phyloP scores from a whole-genome alignment of 345 rosid species.

The Salix caprea region DNA sequence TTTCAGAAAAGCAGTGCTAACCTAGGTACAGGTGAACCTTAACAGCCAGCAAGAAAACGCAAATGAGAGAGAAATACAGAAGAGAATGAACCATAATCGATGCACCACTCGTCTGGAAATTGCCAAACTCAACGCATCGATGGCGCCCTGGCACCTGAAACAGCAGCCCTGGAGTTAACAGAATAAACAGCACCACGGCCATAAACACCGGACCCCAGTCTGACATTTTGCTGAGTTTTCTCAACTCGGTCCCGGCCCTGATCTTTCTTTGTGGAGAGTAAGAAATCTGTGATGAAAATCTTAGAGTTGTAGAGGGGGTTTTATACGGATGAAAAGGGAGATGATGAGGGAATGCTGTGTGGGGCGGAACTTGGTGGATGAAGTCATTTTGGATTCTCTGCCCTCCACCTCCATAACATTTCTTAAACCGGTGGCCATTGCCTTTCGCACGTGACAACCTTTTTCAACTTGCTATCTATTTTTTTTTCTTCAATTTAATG shows the following conservation, averaged over 20 bases:
- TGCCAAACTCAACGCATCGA: slow-evolving; percentile 46
- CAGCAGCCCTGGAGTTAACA: slow-evolving; percentile 51
- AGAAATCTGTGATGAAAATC: not conserved
- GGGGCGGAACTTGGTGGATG: slow-evolving; percentile 10
- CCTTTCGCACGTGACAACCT: not conserved
- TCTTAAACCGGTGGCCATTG: not conserved
- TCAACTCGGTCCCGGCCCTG: not conserved
- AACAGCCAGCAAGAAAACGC: slow-evolving; percentile 48
- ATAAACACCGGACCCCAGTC: slow-evolving; percentile 64
- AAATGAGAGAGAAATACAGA: slow-evolving; percentile 50
- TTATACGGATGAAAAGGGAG: not conserved
- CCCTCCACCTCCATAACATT: not conserved
- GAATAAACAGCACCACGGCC: slow-evolving; percentile 45
- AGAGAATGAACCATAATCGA: slow-evolving; percentile 47
- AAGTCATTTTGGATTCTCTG: slow-evolving; percentile 17
- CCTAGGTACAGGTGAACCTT: slow-evolving; percentile 49
- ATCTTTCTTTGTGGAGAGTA: not conserved
- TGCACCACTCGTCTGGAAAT: slow-evolving; percentile 52
- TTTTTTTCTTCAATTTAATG: not conserved
- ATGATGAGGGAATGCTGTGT: not conserved
- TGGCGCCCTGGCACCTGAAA: slow-evolving; percentile 53
- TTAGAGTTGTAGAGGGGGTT: not conserved
- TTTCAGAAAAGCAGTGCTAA: slow-evolving; percentile 1
- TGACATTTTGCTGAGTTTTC: slow-evolving; percentile 24
- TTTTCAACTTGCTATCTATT: not conserved